A percentile compares a stretch with the other conserved stretches of the same genome.
Conservation (phyloP, 2,329 filamentous ascomycete genomes). For the Zymoseptoria brevis region DNA sequence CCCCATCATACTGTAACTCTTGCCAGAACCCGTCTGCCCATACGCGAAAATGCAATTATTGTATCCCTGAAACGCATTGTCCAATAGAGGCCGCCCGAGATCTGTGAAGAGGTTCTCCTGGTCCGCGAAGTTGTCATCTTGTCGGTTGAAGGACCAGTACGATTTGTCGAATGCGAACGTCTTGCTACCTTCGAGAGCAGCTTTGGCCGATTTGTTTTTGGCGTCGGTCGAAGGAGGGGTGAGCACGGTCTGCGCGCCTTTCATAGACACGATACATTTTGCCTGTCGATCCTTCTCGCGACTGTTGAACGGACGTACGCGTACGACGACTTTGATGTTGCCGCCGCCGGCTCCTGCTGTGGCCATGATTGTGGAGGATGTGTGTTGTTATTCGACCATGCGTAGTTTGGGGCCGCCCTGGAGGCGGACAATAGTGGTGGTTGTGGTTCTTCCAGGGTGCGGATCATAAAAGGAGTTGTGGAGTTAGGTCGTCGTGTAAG, state of each 20-base stretch:
- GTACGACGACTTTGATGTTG: conserved; percentile 99
- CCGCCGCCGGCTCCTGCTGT: conserved; percentile 58
- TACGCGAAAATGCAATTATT: conserved; percentile 99
- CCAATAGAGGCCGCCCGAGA: conserved; percentile 78
- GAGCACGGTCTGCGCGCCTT: conserved; percentile 82
- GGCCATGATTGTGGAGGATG: conserved; percentile 18
- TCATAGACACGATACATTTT: conserved; percentile 98
- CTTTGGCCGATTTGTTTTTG: conserved; percentile 61
- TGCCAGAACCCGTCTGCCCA: conserved; percentile 95
- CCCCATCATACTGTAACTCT: conserved; percentile 99
- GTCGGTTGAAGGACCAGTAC: conserved; percentile 94
- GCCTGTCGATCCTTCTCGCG: conserved; percentile 77
- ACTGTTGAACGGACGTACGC: conserved; percentile 85
- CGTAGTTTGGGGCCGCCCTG: conserved; percentile 1
- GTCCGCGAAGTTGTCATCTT: conserved; percentile 73
- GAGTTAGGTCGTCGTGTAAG: not conserved
- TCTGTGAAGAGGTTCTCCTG: conserved; percentile 86
- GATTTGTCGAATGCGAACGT: conserved; percentile 93
- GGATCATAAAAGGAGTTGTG: not conserved
- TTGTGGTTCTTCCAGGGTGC: not conserved
- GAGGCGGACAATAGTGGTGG: conserved; percentile 6
- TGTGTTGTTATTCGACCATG: conserved; percentile 10
- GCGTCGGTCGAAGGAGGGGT: conserved; percentile 57
- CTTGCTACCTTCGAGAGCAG: conserved; percentile 58
- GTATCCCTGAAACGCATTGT: conserved; percentile 97